A percentile compares a stretch with the other conserved stretches of the same genome.
Conservation (phyloP, 2,329 filamentous ascomycete species). For the Pseudogymnoascus sp. region DNA sequence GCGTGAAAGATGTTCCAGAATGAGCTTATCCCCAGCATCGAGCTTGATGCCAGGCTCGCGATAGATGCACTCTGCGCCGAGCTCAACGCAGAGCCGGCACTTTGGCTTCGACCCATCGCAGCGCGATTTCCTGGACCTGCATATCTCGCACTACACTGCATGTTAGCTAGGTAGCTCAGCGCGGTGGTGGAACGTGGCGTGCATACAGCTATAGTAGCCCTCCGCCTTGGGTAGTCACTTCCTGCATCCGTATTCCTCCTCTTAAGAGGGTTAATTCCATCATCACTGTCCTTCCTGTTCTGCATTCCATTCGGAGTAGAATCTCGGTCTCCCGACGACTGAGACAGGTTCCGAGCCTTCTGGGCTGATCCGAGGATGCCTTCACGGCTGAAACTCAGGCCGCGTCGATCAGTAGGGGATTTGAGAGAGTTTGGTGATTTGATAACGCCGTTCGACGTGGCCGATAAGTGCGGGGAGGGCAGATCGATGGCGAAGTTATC, state of each 20-base stretch:
- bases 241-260: conserved; percentile 54
- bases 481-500: conserved; percentile 26
- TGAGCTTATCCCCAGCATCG: conserved; percentile 79
- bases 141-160: conserved; percentile 62
- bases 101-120: conserved; percentile 76
- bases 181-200: conserved; percentile 8
- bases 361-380: conserved; percentile 46
- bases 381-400: conserved; percentile 46
- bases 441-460: conserved; percentile 14
- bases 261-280: conserved; percentile 52
- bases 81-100: conserved; percentile 74
- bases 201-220: conserved; percentile 60
- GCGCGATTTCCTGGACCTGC: conserved; percentile 70
- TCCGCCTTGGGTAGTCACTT: conserved; percentile 55
- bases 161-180: conserved; percentile 12
- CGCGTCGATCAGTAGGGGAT: conserved; percentile 41
- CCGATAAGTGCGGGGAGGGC: conserved; percentile 21
- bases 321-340: conserved; percentile 44
- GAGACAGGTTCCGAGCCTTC: conserved; percentile 48
- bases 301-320: conserved; percentile 38
- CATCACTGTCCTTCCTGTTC: conserved; percentile 39
- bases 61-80: conserved; percentile 77
- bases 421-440: conserved; percentile 35
- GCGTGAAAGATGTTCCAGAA: conserved; percentile 67
- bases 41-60: conserved; percentile 81